phyloP scores from a whole-genome alignment of 805 yeast species.

The Metschnikowia aberdeeniae region DNA sequence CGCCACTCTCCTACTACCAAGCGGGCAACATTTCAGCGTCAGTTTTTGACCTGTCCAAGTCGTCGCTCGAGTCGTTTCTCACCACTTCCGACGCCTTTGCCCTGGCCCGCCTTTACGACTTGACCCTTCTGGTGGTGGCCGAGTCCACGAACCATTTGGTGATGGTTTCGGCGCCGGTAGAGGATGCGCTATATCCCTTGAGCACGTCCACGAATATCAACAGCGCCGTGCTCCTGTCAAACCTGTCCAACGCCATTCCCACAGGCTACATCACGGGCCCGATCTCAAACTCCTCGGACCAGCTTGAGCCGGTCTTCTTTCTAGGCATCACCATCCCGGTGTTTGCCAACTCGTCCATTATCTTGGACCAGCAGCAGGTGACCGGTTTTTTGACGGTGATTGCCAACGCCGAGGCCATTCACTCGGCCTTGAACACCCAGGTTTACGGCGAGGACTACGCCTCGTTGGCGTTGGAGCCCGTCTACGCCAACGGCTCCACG shows the following conservation, averaged over 20 bases:
- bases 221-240: conserved; percentile 28
- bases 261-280: conserved; percentile 61
- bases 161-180: conserved; percentile 23
- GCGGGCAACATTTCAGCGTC: conserved; percentile 66
- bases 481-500: conserved; percentile 25
- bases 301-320: conserved; percentile 42
- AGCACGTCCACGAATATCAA: conserved; percentile 44
- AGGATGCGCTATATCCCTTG: conserved; percentile 48
- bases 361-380: conserved; percentile 49
- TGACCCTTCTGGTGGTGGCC: conserved; percentile 47
- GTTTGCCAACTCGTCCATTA: conserved; percentile 66
- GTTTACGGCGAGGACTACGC: conserved; percentile 23
- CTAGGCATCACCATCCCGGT: conserved; percentile 79
- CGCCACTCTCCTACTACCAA: conserved; percentile 55
- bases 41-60: conserved; percentile 40
- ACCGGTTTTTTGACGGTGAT: conserved; percentile 68
- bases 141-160: conserved; percentile 26
- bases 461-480: conserved; percentile 32
- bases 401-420: conserved; percentile 32
- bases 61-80: conserved; percentile 54
- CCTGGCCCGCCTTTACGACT: conserved; percentile 64
- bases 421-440: conserved; percentile 19
- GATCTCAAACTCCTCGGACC: conserved; percentile 32
- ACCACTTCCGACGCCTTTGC: conserved; percentile 60
- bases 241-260: conserved; percentile 12